phyloP scores from a whole-genome alignment of 768 basidiomycete species.

The Mycena alexandri region DNA sequence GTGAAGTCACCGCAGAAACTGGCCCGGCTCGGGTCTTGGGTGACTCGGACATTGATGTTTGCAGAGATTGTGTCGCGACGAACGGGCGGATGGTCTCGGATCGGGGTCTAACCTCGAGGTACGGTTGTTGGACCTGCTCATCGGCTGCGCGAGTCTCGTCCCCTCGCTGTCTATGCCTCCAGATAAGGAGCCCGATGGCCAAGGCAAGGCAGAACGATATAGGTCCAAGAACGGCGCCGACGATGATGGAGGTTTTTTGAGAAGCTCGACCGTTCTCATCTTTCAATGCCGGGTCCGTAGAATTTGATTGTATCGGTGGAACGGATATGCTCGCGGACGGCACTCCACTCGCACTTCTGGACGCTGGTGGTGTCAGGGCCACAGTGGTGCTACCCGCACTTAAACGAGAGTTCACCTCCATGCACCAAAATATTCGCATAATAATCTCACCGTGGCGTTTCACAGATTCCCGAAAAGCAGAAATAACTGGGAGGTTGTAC shows the following conservation, averaged over 20 bases:
- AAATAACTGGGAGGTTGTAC: not conserved
- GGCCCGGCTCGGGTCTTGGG: not conserved
- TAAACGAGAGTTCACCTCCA: no score
- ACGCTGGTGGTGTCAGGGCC: not conserved
- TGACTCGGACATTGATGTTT: not conserved
- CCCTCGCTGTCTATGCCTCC: not conserved
- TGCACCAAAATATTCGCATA: not conserved
- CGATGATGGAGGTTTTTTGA: not conserved
- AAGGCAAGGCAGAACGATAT: slow-evolving; percentile 1
- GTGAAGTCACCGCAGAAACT: not conserved
- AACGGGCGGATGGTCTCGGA: not conserved
- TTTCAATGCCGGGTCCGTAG: not conserved
- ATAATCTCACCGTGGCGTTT: not conserved
- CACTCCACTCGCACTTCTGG: not conserved
- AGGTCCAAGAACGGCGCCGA: not conserved
- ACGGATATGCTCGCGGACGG: not conserved
- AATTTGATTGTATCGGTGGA: not conserved
- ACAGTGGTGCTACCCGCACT: not conserved
- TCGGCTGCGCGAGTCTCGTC: not conserved
- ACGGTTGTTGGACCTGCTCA: not conserved
- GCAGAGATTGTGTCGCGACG: not conserved
- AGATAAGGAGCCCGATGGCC: slow-evolving; percentile 4
- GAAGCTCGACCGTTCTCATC: not conserved
- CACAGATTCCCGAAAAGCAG: slow-evolving; percentile 15
- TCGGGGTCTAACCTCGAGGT: not conserved